These are phyloP conservation scores for Plasmodium malariae DNA, from an alignment of 169 alveolate genomes.

Conservation along the genomic window DNA sequence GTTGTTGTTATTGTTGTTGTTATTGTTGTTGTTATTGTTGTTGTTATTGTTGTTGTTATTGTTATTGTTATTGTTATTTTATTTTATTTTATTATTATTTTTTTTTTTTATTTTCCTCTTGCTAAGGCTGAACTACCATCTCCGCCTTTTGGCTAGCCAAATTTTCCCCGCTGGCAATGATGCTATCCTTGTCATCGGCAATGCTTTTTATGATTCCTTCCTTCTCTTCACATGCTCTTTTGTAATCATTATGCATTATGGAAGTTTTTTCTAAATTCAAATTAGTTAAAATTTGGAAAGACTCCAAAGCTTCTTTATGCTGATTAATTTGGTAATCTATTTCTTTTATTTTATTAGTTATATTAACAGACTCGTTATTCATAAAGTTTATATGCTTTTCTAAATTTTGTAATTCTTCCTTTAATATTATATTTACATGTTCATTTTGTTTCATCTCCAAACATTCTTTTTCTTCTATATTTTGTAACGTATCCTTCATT, in stretches of 20 bases:
- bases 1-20: no score
- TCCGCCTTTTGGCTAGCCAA: background rate
- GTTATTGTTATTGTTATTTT: no score
- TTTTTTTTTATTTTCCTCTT: background rate
- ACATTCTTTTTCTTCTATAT: slow-evolving; percentile 30
- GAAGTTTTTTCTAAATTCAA: slow-evolving; percentile 37
- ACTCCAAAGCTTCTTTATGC: slow-evolving; percentile 66
- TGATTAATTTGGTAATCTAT: slow-evolving; percentile 70
- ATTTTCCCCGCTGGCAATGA: background rate
- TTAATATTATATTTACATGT: slow-evolving; percentile 1
- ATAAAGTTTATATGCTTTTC: slow-evolving; percentile 26
- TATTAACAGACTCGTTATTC: slow-evolving; percentile 60
- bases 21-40: no score
- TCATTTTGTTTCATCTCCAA: slow-evolving; percentile 15
- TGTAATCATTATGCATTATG: slow-evolving; percentile 28
- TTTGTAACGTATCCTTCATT: background rate
- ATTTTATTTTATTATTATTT: background rate
- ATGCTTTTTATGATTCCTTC: slow-evolving; percentile 13
- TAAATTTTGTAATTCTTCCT: slow-evolving; percentile 9
- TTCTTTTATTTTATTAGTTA: slow-evolving; percentile 64
- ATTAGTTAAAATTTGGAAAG: slow-evolving; percentile 44
- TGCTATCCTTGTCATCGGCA: background rate
- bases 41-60: no score
- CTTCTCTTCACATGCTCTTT: slow-evolving; percentile 4
- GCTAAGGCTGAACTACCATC: background rate